phyloP scores from a whole-genome alignment of 2,329 filamentous ascomycete genomes.

The Calonectria henricotiae region DNA sequence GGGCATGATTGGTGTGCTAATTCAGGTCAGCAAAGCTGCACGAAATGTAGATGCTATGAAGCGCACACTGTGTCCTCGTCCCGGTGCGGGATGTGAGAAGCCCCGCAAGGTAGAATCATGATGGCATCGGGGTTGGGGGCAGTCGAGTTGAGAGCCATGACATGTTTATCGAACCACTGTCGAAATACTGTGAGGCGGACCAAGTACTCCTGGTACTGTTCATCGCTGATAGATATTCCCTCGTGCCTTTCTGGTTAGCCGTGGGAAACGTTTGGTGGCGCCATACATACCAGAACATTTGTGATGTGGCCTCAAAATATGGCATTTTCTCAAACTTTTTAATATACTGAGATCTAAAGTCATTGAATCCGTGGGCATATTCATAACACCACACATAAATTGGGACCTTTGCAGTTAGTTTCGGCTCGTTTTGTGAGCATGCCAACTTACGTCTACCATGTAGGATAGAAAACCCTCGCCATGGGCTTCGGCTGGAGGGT shows the following conservation, averaged over 20 bases:
- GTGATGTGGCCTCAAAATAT: slow-evolving; percentile 53
- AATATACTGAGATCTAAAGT: slow-evolving; percentile 51
- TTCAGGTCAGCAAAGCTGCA: slow-evolving; percentile 41
- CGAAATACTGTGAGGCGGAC: slow-evolving; percentile 52
- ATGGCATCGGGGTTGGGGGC: slow-evolving; percentile 47
- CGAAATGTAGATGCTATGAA: slow-evolving; percentile 31
- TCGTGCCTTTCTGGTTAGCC: slow-evolving; percentile 46
- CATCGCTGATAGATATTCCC: slow-evolving; percentile 48
- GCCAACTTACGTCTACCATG: slow-evolving; percentile 52
- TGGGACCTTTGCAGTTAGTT: slow-evolving; percentile 50
- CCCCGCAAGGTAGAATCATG: slow-evolving; percentile 53
- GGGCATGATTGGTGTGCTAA: slow-evolving; percentile 50
- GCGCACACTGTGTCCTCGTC: slow-evolving; percentile 52
- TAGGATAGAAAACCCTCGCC: slow-evolving; percentile 49
- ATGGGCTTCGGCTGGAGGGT: slow-evolving; percentile 27
- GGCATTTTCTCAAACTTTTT: slow-evolving; percentile 48
- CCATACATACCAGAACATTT: slow-evolving; percentile 53
- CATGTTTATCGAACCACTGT: slow-evolving; percentile 55
- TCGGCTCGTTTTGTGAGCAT: too few species aligned
- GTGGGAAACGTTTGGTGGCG: background rate
- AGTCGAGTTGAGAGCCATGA: slow-evolving; percentile 46
- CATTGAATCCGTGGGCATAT: slow-evolving; percentile 54
- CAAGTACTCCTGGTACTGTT: slow-evolving; percentile 46
- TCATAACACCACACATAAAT: slow-evolving; percentile 56
- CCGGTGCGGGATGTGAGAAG: slow-evolving; percentile 48